Conservation (phyloP, 192 early-diverging fungal genomes). For the Coemansia sp. region DNA sequence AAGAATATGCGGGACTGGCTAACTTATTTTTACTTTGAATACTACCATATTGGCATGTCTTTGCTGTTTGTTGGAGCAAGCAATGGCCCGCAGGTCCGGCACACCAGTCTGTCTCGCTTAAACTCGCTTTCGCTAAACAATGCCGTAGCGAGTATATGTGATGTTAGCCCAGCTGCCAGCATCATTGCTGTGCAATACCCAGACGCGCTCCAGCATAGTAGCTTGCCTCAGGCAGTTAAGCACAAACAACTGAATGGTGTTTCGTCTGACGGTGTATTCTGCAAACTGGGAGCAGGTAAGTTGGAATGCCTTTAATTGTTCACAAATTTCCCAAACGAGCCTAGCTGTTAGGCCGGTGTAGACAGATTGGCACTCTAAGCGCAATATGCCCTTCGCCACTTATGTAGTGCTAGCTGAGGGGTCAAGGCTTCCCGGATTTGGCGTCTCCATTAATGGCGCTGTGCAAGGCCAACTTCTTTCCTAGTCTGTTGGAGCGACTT, state of each 20-base stretch:
- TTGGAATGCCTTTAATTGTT: no score
- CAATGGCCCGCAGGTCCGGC: background rate
- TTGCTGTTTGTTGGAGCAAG: slow-evolving; percentile 3
- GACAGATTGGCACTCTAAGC: background rate
- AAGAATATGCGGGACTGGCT: slow-evolving; percentile 22
- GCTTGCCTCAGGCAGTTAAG: background rate
- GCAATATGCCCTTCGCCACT: background rate
- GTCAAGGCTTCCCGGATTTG: background rate
- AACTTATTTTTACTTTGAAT: slow-evolving; percentile 14
- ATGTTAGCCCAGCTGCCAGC: background rate
- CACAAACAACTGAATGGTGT: slow-evolving; percentile 1
- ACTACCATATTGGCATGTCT: slow-evolving; percentile 11
- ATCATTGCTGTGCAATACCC: background rate
- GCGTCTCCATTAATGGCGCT: slow-evolving; percentile 16
- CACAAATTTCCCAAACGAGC: no score
- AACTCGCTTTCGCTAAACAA: slow-evolving; percentile 1
- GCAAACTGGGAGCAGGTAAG: background rate
- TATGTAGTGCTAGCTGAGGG: background rate
- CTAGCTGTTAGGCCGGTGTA: no score
- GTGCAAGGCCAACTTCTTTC: slow-evolving; percentile 14
- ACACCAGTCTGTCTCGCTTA: background rate
- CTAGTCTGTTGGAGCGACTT: slow-evolving; percentile 8
- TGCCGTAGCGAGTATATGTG: slow-evolving; percentile 13
- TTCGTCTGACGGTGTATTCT: slow-evolving; percentile 26
- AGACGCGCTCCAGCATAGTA: background rate